Base-by-base conservation (phyloP, 1,139 yeast species). In the Suhomyces yuchorum region DNA sequence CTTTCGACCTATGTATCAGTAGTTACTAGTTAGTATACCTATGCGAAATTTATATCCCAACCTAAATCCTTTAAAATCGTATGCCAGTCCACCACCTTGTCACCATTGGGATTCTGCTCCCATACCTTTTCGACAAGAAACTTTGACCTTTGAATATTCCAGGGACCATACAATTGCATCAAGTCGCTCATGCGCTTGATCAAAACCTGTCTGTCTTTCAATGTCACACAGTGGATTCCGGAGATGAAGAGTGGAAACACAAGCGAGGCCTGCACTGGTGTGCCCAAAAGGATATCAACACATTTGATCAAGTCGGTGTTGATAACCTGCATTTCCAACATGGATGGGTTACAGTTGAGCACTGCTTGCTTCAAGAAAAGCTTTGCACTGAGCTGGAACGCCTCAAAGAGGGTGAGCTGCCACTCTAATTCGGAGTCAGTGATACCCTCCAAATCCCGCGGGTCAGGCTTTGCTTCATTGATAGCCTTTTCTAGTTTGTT, bases 21-120 rank as follows among this genome's bases (percentile, higher is more conserved):
- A n/a, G n/a, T n/a, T n/a, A n/a, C n/a, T n/a, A n/a, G n/a, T n/a
- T n/a, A n/a, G n/a, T n/a, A 20, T 20, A 20, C 7, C 32, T 33
- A 43, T 20, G 93, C 95, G 73, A 87, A 86, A 63, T 86, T 85
- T 44, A 87, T 71, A 60, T 87, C 89, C 95, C 93, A 87, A 4
- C 87, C 90, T 44, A 86, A 67, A 8, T 77, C 77, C 51, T 82
- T 80, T 37, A 87, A 80, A 41, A 87, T 76, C 18, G 73, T 77
- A 58, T 81, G 83, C 93, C 93, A 87, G 60, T 87, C 87, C 20
- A 73, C 70, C 5, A 67, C 74, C 32, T 51, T 56, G 49, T 69
- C 68, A 3, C 80, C 80, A 19, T 61, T 50, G 1, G 70, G 68
- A 47, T 74, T 71, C n/a, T 53, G 51, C 34, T 63, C 62, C 80